Evolutionary conservation across 768 basidiomycete genomes (phyloP).

Genomic region (Exsudoporus frostii): DNA sequence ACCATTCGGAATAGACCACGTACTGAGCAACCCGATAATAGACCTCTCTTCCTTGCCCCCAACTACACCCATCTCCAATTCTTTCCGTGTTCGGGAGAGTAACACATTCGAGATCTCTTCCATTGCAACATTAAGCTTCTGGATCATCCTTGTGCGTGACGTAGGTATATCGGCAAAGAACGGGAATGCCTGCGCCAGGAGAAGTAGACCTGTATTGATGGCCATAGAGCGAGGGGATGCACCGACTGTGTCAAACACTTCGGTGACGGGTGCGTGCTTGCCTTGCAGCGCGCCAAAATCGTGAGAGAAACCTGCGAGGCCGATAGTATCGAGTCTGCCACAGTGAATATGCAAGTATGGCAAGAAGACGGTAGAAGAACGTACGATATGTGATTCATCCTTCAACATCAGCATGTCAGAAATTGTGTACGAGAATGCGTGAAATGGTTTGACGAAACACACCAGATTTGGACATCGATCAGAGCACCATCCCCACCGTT

Average conservation of each 20-base stretch:
- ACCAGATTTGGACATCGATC: background rate
- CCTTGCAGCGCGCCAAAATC: background rate
- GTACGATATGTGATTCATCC: background rate
- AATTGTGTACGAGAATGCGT: background rate
- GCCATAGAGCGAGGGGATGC: background rate
- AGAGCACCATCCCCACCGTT: background rate
- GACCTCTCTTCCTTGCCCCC: constrained; percentile 22
- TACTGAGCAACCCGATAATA: constrained; percentile 24
- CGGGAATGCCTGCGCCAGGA: background rate
- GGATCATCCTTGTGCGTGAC: background rate
- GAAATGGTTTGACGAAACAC: background rate
- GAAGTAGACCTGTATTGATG: background rate
- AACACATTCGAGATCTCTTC: background rate
- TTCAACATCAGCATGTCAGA: background rate
- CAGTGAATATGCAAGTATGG: background rate
- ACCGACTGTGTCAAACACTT: background rate
- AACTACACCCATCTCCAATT: constrained; percentile 23
- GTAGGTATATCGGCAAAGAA: background rate
- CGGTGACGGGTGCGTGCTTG: background rate
- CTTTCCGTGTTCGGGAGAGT: constrained; percentile 3
- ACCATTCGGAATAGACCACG: constrained; percentile 15
- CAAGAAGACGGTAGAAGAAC: background rate
- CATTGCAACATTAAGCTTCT: background rate
- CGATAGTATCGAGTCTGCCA: background rate
- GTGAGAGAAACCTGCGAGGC: background rate